Evolutionary conservation across 2,329 filamentous ascomycete species (phyloP).

Genomic region (Aulographum hederae): DNA sequence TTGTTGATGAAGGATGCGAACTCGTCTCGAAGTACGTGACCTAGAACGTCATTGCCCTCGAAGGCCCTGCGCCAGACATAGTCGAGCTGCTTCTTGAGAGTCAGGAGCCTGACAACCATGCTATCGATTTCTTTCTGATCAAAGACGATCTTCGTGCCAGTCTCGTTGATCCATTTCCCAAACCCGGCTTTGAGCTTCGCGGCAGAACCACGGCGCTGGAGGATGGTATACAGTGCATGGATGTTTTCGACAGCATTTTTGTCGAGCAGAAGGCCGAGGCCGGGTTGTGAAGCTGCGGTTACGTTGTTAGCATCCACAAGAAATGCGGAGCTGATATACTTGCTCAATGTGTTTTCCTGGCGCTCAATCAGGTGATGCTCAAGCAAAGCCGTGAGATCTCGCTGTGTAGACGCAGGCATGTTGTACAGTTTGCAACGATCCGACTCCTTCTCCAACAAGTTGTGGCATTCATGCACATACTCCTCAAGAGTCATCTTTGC

Average conservation of each 20-base stretch:
- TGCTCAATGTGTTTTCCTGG: slow-evolving; percentile 16
- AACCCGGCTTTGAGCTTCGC: slow-evolving; percentile 55
- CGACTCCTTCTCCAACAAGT: slow-evolving; percentile 54
- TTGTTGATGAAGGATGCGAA: slow-evolving; percentile 91
- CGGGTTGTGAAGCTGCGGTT: no score
- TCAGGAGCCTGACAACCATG: slow-evolving; percentile 71
- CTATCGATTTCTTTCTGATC: slow-evolving; percentile 61
- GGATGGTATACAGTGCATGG: slow-evolving; percentile 57
- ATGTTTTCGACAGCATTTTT: slow-evolving; percentile 52
- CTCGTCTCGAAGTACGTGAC: slow-evolving; percentile 62
- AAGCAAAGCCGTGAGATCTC: slow-evolving; percentile 53
- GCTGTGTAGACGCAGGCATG: slow-evolving; percentile 67
- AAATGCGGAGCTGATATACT: no score
- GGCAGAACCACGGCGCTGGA: slow-evolving; percentile 54
- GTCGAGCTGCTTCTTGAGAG: slow-evolving; percentile 65
- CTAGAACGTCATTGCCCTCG: slow-evolving; percentile 54
- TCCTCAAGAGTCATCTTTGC: slow-evolving; percentile 43
- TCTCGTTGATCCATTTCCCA: slow-evolving; percentile 56
- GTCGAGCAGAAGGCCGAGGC: no score
- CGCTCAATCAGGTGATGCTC: slow-evolving; percentile 50
- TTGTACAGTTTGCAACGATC: slow-evolving; percentile 62
- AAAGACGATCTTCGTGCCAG: slow-evolving; percentile 61
- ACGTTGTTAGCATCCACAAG: slow-evolving; percentile 51
- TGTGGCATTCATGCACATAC: slow-evolving; percentile 55
- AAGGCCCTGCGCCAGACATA: slow-evolving; percentile 62